phyloP scores from a whole-genome alignment of 2,329 filamentous ascomycete species.

The Phyllosticta paracitricarpa region DNA sequence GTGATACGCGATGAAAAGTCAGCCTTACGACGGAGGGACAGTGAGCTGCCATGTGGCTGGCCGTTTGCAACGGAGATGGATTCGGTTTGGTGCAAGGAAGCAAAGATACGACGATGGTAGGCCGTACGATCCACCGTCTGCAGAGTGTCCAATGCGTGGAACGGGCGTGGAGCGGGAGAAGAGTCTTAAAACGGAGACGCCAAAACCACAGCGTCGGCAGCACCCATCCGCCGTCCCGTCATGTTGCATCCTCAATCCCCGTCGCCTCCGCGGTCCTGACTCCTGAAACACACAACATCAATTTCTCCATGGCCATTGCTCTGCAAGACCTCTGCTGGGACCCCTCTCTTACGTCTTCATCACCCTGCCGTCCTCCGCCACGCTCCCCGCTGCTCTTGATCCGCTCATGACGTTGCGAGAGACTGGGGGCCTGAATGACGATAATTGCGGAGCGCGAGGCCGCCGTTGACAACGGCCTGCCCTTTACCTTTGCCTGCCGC shows the following conservation, averaged over 20 bases:
- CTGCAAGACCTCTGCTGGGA: neutral
- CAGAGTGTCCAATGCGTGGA: neutral
- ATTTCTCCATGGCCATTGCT: neutral
- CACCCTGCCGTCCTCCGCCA: neutral
- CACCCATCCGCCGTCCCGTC: neutral
- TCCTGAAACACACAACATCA: neutral
- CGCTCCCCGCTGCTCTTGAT: neutral
- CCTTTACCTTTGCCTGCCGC: conserved; percentile 2
- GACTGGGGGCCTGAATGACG: conserved; percentile 1
- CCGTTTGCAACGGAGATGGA: neutral
- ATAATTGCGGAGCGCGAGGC: neutral
- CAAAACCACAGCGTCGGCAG: neutral
- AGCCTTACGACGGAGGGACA: neutral
- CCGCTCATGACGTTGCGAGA: conserved; percentile 6
- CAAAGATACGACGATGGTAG: neutral
- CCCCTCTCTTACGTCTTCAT: conserved; percentile 2
- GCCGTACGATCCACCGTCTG: neutral
- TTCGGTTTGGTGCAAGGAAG: neutral
- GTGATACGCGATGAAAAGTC: neutral
- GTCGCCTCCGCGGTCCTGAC: neutral
- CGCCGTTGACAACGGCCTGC: neutral
- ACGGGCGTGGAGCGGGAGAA: neutral
- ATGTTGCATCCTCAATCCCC: neutral
- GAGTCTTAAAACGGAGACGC: neutral
- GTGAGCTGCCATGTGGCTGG: neutral